Conservation (phyloP, 2,329 filamentous ascomycete species). For the Emmonsiellopsis sp. region DNA sequence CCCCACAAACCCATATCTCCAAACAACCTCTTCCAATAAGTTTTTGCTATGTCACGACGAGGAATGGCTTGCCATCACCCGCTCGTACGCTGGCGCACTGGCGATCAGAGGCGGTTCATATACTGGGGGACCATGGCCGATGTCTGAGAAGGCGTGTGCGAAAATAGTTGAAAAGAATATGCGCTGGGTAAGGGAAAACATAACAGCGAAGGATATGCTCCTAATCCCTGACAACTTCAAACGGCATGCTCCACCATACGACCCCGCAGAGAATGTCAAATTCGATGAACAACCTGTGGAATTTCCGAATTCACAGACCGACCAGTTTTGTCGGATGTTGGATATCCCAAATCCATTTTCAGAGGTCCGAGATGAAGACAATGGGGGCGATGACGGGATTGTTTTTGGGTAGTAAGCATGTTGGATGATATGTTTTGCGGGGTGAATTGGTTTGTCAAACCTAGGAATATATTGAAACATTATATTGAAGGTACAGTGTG, state of each 20-base stretch:
- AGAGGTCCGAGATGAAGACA: conserved; percentile 59
- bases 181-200: conserved; percentile 65
- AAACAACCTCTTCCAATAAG: conserved; percentile 14
- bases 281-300: conserved; percentile 58
- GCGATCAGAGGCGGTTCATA: conserved; percentile 45
- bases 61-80: conserved; percentile 90
- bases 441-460: too few species aligned
- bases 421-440: too few species aligned
- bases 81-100: conserved; percentile 61
- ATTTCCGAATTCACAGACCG: conserved; percentile 79
- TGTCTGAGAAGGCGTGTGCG: conserved; percentile 42
- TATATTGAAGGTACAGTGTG: too few species aligned
- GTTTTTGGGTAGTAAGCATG: background rate
- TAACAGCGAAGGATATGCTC: conserved; percentile 54
- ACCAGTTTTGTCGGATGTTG: conserved; percentile 64
- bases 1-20: conserved; percentile 30
- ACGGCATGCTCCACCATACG: conserved; percentile 43
- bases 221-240: conserved; percentile 68
- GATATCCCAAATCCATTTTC: conserved; percentile 68
- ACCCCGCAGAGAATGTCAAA: conserved; percentile 29
- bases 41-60: conserved; percentile 57
- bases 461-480: too few species aligned
- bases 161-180: background rate
- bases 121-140: conserved; percentile 41
- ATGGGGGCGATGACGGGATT: background rate